A percentile compares a stretch with the other conserved stretches of the same genome.
These are phyloP conservation scores for Camelina neglecta DNA, from an alignment of 345 rosid species.

Conservation along the genomic window DNA sequence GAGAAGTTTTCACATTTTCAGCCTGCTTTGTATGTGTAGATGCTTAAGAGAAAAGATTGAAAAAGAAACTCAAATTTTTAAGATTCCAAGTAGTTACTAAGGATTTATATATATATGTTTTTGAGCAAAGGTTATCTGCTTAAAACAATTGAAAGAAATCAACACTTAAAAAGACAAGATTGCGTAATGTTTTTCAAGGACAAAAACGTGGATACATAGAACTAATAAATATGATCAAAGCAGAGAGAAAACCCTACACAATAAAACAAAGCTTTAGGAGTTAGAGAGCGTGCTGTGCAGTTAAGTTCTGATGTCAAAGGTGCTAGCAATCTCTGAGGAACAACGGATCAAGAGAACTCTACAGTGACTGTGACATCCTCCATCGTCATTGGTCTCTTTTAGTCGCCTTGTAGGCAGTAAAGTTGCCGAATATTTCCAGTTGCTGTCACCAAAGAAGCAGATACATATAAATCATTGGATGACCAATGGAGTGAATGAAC, in stretches of 20 bases:
- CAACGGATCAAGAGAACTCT: constrained; percentile 35
- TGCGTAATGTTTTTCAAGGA: constrained; percentile 15
- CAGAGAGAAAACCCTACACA: constrained; percentile 31
- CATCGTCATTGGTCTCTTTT: constrained; percentile 29
- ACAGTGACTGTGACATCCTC: background rate
- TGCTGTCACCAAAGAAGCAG: constrained; percentile 53
- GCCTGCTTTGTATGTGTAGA: constrained; percentile 35
- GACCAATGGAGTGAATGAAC: background rate
- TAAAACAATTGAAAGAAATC: constrained; percentile 36
- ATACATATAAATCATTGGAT: background rate
- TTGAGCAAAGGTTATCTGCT: constrained; percentile 38
- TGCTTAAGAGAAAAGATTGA: constrained; percentile 9
- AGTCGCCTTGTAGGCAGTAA: constrained; percentile 96
- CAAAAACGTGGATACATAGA: constrained; percentile 15
- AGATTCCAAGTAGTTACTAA: constrained; percentile 15
- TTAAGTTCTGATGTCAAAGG: constrained; percentile 36
- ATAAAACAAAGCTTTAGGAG: constrained; percentile 23
- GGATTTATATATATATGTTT: constrained; percentile 23
- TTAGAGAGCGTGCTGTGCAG: constrained; percentile 43
- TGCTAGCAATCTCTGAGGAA: constrained; percentile 39
- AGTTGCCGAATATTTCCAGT: constrained; percentile 98
- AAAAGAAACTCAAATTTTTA: background rate
- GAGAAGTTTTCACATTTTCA: constrained; percentile 37
- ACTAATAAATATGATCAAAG: constrained; percentile 36
- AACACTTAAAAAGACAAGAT: constrained; percentile 24